A percentile compares a stretch with the other conserved stretches of the same genome.
Evolutionary conservation across 352 stramenopile genomes (phyloP).

Genomic region (Phytophthora vignae): DNA sequence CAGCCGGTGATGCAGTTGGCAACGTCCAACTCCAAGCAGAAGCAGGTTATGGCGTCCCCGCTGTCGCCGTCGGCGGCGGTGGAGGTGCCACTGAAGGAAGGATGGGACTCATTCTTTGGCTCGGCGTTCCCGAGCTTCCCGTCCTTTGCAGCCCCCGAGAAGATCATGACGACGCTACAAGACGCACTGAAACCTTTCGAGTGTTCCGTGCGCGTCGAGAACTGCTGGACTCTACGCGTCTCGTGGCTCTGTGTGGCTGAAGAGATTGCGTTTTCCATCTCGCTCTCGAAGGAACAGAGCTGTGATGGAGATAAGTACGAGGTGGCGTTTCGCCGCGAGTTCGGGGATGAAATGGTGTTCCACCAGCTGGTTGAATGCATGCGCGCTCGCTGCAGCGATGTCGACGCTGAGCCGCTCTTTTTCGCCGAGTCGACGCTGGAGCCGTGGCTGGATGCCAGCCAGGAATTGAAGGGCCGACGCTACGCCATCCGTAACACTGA

Average conservation of each 20-base stretch:
- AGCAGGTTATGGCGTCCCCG: constrained; percentile 41
- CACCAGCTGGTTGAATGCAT: constrained; percentile 61
- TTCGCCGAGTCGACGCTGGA: constrained; percentile 61
- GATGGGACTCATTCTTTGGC: constrained; percentile 49
- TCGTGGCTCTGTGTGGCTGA: constrained; percentile 73
- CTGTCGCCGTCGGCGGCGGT: constrained; percentile 59
- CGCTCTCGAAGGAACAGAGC: constrained; percentile 51
- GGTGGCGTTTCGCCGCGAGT: constrained; percentile 62
- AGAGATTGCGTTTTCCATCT: constrained; percentile 66
- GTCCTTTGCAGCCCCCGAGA: constrained; percentile 42
- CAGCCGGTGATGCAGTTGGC: constrained; percentile 11
- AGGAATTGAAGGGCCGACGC: constrained; percentile 57
- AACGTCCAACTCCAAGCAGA: constrained; percentile 8
- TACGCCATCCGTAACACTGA: constrained; percentile 66
- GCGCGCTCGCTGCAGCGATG: constrained; percentile 56
- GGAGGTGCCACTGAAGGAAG: constrained; percentile 63
- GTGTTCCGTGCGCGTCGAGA: constrained; percentile 46
- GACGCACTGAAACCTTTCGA: constrained; percentile 50
- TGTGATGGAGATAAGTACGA: constrained; percentile 44
- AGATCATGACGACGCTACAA: constrained; percentile 65
- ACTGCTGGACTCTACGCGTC: constrained; percentile 56
- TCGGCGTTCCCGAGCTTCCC: constrained; percentile 64
- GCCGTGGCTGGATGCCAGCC: constrained; percentile 62
- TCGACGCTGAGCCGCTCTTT: constrained; percentile 68
- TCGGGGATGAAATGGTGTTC: constrained; percentile 68